A percentile compares a stretch with the other conserved stretches of the same genome.
phyloP scores from a whole-genome alignment of 1,284 basidiomycete genomes.

The Leccinum pallidistipes region DNA sequence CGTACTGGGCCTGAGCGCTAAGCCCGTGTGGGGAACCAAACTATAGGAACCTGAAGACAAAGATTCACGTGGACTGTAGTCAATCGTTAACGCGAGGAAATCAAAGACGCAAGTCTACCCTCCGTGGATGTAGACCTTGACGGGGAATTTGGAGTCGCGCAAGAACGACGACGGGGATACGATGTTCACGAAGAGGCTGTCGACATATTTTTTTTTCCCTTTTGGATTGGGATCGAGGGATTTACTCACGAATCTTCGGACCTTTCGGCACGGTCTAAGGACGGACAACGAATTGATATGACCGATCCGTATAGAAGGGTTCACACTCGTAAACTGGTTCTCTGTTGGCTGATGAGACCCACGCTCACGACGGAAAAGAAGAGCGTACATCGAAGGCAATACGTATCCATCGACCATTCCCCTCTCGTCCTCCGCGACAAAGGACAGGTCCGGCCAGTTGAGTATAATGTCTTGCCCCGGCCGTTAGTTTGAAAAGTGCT shows the following conservation, averaged over 20 bases:
- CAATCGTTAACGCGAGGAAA: not conserved
- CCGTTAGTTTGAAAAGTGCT: too few relatives aligned
- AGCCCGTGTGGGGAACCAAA: constrained; percentile 70
- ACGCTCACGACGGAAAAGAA: too few relatives aligned
- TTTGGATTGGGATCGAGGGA: not conserved
- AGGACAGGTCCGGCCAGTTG: too few relatives aligned
- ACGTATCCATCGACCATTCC: too few relatives aligned
- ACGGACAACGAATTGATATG: too few relatives aligned
- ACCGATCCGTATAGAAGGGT: too few relatives aligned
- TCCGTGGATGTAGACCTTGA: constrained; percentile 76
- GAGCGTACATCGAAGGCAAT: too few relatives aligned
- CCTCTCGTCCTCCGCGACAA: too few relatives aligned
- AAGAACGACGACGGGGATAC: constrained; percentile 61
- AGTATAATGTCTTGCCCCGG: too few relatives aligned
- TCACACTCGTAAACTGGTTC: too few relatives aligned
- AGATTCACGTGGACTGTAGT: not conserved
- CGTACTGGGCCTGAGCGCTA: constrained; percentile 62
- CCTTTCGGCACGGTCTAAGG: too few relatives aligned
- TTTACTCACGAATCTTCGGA: constrained; percentile 64
- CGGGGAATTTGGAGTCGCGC: constrained; percentile 49
- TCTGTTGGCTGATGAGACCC: too few relatives aligned
- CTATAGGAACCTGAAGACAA: constrained; percentile 63
- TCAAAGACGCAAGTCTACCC: constrained; percentile 41
- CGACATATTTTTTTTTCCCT: not conserved
- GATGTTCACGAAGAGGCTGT: constrained; percentile 69